phyloP scores from a whole-genome alignment of 768 basidiomycete genomes.

The Macrolepiota fuliginosa region DNA sequence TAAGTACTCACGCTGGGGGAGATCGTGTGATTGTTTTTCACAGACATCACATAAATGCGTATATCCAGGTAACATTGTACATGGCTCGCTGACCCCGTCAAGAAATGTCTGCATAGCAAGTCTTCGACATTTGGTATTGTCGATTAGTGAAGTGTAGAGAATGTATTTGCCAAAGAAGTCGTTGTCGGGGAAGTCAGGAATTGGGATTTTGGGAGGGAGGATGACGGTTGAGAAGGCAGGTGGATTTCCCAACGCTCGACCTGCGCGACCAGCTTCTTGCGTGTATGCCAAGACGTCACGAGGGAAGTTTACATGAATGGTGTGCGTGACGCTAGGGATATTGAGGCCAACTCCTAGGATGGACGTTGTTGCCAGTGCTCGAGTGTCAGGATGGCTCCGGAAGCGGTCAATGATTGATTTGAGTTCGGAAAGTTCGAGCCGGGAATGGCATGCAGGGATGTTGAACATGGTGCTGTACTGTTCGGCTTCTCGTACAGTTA shows the following conservation, averaged over 20 bases:
- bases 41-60: neutral
- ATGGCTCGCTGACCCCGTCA: neutral
- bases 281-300: neutral
- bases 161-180: neutral
- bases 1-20: neutral
- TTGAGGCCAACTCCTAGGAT: neutral
- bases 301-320: neutral
- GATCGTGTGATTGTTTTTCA: neutral
- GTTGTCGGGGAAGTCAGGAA: neutral
- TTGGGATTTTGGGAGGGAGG: neutral
- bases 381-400: neutral
- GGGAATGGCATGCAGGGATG: neutral
- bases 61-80: too few relatives aligned
- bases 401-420: neutral
- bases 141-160: neutral
- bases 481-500: neutral
- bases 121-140: neutral
- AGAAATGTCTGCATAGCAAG: neutral
- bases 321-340: neutral
- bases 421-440: neutral
- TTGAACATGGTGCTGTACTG: neutral
- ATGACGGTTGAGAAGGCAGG: neutral
- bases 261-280: neutral
- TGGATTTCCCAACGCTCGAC: neutral
- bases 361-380: neutral